Base-by-base conservation (phyloP, 257 asterid species). In the Eucommia ulmoides region DNA sequence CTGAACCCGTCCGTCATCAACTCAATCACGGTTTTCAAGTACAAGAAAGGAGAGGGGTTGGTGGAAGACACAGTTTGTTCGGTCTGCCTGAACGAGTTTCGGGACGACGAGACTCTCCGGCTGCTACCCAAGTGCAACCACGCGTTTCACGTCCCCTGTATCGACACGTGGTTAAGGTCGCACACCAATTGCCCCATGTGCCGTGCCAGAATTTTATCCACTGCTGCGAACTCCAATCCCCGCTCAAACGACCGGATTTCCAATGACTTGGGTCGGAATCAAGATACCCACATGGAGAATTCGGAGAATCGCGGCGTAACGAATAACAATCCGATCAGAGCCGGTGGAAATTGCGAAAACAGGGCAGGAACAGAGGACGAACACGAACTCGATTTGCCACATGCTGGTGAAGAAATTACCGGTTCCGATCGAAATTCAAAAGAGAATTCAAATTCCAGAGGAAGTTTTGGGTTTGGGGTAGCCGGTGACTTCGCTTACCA, bases 101-200 rank as follows among this genome's bases (percentile, higher is more conserved):
- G 46, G 24, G 66, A 61, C n/a, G 51, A 54, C 14, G 61, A 53
- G 19, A 48, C 42, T 8, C 66, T 61, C 16, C 47, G 55, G 24
- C 8, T 47, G 45, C 41, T 61, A 12, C 61, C 56, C 0, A 61
- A 61, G 24, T 61, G 66, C 41, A 53, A 23, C 56, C 66, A 61
- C 49, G 55, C 55, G 0, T 61, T 61, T 41, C 66, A 61, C 38
- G 29, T 61, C 22, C 18, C 51, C 10, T 61, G 66, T 14, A 53
- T 61, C 5, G 66, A 61, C 3, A 35, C 38, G 5, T 61, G 66
- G 66, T 47, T 61, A 17, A 53, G 33, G n/a, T 47, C 66, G 38
- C 61, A 61, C 66, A 54, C 29, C 20, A 61, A 47, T 49, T 61
- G 66, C 19, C 66, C 66, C 0, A 2, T 61, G n/a, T 61, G 66